phyloP scores from a whole-genome alignment of 345 rosid species.

The Cardamine chenopodiifolia region DNA sequence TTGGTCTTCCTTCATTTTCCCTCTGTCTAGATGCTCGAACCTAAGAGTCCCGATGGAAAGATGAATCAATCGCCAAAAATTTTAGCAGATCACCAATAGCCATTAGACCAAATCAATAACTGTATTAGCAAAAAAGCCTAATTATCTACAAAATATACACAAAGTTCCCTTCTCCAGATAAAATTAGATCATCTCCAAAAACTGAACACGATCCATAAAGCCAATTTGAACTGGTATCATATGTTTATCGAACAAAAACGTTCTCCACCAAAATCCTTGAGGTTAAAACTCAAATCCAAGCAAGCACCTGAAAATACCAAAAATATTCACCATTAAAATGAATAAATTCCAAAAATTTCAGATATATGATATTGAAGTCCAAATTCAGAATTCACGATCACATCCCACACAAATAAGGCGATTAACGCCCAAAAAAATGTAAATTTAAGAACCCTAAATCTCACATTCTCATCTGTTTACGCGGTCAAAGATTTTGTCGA shows the following conservation, averaged over 20 bases:
- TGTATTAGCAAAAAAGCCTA: constrained; percentile 46
- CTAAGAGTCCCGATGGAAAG: constrained; percentile 71
- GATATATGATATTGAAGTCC: background rate
- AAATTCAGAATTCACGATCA: constrained; percentile 16
- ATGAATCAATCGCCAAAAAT: constrained; percentile 68
- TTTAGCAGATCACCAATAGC: constrained; percentile 87
- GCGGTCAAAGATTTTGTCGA: background rate
- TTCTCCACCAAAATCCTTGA: constrained; percentile 9
- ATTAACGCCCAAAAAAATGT: constrained; percentile 30
- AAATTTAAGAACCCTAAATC: constrained; percentile 26
- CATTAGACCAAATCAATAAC: constrained; percentile 52
- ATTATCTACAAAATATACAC: constrained; percentile 47
- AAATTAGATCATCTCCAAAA: constrained; percentile 41
- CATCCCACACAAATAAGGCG: background rate
- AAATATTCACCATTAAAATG: constrained; percentile 18
- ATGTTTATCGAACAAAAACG: constrained; percentile 33
- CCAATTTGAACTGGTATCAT: constrained; percentile 26
- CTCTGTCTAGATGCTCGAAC: constrained; percentile 54
- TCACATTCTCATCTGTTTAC: constrained; percentile 34
- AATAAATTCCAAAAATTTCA: background rate
- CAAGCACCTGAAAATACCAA: constrained; percentile 32
- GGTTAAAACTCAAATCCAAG: background rate
- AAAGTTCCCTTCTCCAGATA: constrained; percentile 38
- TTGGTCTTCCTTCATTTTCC: constrained; percentile 60
- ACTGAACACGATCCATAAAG: constrained; percentile 37